phyloP scores from a whole-genome alignment of 306 rosid genomes.

The Prosopis cineraria region DNA sequence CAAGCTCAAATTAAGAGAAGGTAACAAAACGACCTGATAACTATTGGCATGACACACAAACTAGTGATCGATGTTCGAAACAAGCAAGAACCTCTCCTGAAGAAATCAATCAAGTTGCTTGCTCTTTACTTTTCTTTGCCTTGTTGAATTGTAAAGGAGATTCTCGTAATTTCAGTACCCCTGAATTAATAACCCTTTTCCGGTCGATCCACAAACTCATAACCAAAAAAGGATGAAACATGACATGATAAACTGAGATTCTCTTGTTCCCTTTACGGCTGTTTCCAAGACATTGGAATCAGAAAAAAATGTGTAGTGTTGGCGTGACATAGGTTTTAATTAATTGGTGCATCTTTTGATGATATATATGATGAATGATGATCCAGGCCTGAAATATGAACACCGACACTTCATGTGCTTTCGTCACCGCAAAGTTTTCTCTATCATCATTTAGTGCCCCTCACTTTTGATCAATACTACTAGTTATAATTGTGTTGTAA shows the following conservation, averaged over 20 bases:
- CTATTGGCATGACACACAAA: not conserved
- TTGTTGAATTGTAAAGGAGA: not conserved
- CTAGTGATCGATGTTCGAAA: not conserved
- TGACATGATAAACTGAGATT: conserved; percentile 32
- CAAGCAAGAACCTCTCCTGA: too few species aligned
- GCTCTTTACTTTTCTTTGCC: conserved; percentile 32
- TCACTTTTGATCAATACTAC: not conserved
- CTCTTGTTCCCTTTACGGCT: conserved; percentile 40
- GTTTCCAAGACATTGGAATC: conserved; percentile 33
- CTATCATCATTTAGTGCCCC: not conserved
- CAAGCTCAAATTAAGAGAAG: conserved; percentile 5
- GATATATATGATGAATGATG: not conserved
- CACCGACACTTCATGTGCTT: not conserved
- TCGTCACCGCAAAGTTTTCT: conserved; percentile 23
- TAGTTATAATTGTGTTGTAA: conserved; percentile 1
- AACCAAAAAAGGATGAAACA: conserved; percentile 27
- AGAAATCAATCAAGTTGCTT: conserved; percentile 41
- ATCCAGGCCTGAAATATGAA: not conserved
- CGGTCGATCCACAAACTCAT: conserved; percentile 11
- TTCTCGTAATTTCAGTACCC: conserved; percentile 2
- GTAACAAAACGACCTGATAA: too few species aligned
- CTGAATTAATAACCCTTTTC: not conserved
- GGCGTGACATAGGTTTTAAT: conserved; percentile 19
- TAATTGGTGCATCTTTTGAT: not conserved
- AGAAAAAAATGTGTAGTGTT: conserved; percentile 42